A percentile compares a stretch with the other conserved stretches of the same genome.
Conservation (phyloP, 2,329 filamentous ascomycete species). For the Colletotrichum sp. region DNA sequence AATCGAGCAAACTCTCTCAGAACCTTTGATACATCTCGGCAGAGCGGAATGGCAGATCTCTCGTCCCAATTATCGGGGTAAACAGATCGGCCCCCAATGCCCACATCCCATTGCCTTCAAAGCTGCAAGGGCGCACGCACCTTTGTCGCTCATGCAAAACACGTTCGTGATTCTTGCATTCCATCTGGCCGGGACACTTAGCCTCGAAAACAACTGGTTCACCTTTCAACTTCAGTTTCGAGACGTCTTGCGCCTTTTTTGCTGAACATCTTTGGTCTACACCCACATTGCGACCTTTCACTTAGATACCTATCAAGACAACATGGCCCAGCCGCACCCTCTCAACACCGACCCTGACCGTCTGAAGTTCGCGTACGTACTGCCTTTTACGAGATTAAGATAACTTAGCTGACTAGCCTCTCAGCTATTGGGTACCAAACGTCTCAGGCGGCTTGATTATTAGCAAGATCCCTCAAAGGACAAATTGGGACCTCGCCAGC, state of each 20-base stretch:
- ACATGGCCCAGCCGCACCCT: conserved; percentile 4
- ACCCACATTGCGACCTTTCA: rapidly evolving
- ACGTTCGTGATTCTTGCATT: background rate
- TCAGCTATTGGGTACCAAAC: conserved; percentile 57
- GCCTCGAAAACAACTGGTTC: rapidly evolving
- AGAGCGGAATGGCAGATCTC: background rate
- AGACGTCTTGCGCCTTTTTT: background rate
- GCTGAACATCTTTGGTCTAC: background rate
- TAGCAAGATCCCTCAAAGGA: conserved; percentile 54
- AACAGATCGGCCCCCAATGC: background rate
- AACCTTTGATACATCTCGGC: background rate
- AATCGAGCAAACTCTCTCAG: background rate
- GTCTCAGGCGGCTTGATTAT: conserved; percentile 58
- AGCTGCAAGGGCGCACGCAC: background rate
- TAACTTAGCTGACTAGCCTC: conserved; percentile 11
- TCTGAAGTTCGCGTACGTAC: conserved; percentile 26
- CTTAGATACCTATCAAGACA: background rate
- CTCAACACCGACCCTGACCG: conserved; percentile 16
- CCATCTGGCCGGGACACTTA: background rate
- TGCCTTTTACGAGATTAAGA: background rate
- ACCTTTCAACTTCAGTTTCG: rapidly evolving
- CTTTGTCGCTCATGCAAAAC: background rate
- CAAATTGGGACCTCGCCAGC: conserved; percentile 51
- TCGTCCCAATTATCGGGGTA: background rate
- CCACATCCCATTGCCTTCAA: background rate